These are phyloP conservation scores for Pichia sp. DNA, from an alignment of 1,139 yeast species.

Conservation along the genomic window DNA sequence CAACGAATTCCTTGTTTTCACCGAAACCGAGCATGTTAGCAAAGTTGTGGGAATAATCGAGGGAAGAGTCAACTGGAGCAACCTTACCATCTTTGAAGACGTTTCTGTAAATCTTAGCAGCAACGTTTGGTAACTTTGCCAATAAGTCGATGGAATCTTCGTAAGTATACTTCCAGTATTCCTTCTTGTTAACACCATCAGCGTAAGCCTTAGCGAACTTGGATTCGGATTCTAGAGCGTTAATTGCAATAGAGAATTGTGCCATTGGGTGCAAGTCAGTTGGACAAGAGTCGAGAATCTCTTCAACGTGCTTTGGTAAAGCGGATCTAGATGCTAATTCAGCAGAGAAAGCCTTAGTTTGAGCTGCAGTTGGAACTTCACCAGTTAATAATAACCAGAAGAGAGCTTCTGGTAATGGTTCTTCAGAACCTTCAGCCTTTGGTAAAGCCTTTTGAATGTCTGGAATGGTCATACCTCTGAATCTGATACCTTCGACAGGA, in stretches of 20 bases:
- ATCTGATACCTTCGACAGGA: constrained; percentile 96
- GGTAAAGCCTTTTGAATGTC: constrained; percentile 91
- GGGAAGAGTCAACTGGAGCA: constrained; percentile 60
- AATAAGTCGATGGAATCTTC: constrained; percentile 86
- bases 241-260: constrained; percentile 87
- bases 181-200: constrained; percentile 75
- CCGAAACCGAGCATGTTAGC: constrained; percentile 81
- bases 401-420: constrained; percentile 88
- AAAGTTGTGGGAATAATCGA: constrained; percentile 91
- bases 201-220: constrained; percentile 90
- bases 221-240: constrained; percentile 87
- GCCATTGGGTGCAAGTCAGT: constrained; percentile 95
- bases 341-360: constrained; percentile 66
- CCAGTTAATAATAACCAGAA: constrained; percentile 92
- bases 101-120: constrained; percentile 91
- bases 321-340: constrained; percentile 83
- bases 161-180: constrained; percentile 88
- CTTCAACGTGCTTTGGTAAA: constrained; percentile 81
- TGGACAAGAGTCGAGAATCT: constrained; percentile 77
- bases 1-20: constrained; percentile 71
- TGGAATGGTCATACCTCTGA: constrained; percentile 97
- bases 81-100: constrained; percentile 82
- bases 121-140: constrained; percentile 88
- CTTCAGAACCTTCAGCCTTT: constrained; percentile 80
- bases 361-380: constrained; percentile 72